Conservation (phyloP, 345 rosid species). For the Linum trigynum region DNA sequence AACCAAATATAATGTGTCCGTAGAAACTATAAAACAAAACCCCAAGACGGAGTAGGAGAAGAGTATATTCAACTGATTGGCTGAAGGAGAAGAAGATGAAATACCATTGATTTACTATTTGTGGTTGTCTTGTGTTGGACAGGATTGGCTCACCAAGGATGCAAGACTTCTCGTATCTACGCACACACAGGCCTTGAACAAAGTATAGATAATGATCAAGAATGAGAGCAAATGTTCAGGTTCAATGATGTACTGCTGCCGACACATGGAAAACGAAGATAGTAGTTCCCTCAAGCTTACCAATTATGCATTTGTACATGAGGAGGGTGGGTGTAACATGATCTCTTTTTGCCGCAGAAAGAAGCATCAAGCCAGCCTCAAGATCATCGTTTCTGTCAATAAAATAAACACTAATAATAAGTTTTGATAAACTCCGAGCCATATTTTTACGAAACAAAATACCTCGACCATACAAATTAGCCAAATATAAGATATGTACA, state of each 20-base stretch:
- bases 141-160: conserved; percentile 48
- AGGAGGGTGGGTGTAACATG: conserved; percentile 52
- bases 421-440: background rate
- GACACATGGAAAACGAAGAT: background rate
- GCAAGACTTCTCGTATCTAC: too few species aligned
- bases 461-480: conserved; percentile 34
- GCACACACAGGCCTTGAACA: too few species aligned
- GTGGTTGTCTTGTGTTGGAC: conserved; percentile 56
- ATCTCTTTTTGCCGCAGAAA: conserved; percentile 63
- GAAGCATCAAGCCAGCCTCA: conserved; percentile 53
- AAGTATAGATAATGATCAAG: too few species aligned
- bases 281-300: conserved; percentile 33
- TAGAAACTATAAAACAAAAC: background rate
- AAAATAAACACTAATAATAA: conserved; percentile 1
- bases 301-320: conserved; percentile 67
- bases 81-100: conserved; percentile 11
- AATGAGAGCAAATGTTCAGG: background rate
- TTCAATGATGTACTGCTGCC: background rate
- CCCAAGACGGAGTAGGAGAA: background rate
- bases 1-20: background rate
- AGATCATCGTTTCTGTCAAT: conserved; percentile 68
- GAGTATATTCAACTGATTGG: conserved; percentile 1
- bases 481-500: conserved; percentile 32
- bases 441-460: conserved; percentile 25
- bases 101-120: conserved; percentile 77